Evolutionary conservation across 2,329 filamentous ascomycete genomes (phyloP).

Genomic region (Lachnellula hyalina): DNA sequence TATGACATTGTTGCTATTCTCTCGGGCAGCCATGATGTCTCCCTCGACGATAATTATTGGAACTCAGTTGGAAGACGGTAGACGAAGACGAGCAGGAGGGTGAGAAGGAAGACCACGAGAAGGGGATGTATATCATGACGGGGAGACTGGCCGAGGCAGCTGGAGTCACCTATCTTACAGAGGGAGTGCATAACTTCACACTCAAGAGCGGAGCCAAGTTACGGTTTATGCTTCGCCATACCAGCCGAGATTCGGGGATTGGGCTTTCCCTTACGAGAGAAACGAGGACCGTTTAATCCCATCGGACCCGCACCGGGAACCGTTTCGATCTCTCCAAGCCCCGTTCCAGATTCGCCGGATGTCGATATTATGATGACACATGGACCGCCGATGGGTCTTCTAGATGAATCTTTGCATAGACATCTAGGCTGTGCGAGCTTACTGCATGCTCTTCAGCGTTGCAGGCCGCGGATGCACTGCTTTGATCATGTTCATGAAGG

Average conservation of each 20-base stretch:
- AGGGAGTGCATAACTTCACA: constrained; percentile 29
- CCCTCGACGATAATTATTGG: constrained; percentile 40
- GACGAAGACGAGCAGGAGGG: constrained; percentile 16
- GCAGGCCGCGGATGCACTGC: constrained; percentile 49
- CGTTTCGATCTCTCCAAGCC: constrained; percentile 16
- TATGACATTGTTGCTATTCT: no score
- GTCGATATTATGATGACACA: constrained; percentile 56
- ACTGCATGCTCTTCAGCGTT: constrained; percentile 43
- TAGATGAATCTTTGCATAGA: constrained; percentile 37
- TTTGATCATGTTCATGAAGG: constrained; percentile 60
- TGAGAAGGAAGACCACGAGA: constrained; percentile 6
- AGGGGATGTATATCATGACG: constrained; percentile 21
- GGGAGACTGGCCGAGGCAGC: constrained; percentile 20
- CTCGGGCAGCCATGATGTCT: constrained; percentile 56
- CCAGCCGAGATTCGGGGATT: constrained; percentile 28
- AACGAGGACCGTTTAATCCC: constrained; percentile 26
- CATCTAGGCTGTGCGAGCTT: constrained; percentile 48
- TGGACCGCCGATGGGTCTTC: constrained; percentile 47
- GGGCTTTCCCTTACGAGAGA: constrained; percentile 29
- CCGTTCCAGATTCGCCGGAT: constrained; percentile 19
- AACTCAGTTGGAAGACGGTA: constrained; percentile 3
- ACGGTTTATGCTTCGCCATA: constrained; percentile 32
- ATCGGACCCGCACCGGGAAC: constrained; percentile 4
- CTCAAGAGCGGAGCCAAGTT: constrained; percentile 29
- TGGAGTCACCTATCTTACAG: constrained; percentile 30